Evolutionary conservation across 2,329 filamentous ascomycete species (phyloP), one percentile per base, ranked within the genome.

Genomic region (Cadophora gregata): DNA sequence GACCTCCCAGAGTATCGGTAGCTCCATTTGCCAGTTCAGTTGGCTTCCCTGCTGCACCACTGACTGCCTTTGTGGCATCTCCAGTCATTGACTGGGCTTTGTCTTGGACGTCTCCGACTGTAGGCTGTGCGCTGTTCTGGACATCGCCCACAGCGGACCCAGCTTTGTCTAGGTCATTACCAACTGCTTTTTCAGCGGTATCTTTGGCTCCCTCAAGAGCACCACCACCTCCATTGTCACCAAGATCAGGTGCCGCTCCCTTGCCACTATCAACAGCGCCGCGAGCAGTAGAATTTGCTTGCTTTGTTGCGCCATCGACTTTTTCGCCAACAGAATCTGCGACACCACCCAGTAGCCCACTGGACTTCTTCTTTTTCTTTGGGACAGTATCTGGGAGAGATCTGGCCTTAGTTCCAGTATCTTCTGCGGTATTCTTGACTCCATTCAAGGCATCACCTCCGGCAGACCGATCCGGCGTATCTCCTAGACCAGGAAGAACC

Each of bases 91-190:
- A 59, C 29, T 59, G 24, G 7, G 62, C 62, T 31, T 67, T 53
- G 12, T 50, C 27, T 38, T 47, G 21, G 16, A 58, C 55, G 31
- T 48, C 38, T 21, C 36, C 61, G 21, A 53, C 51, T 16, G 63
- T 60, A 53, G 50, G 47, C 10, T 64, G n/a, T 19, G 64, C 66
- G 59, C 63, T 53, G 19, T 67, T 66, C 51, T 59, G 55, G 16
- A 50, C 58, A 48, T 61, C 67, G 19, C 61, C 61, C n/a, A 42
- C 63, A 47, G 48, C 14, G 10, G 60, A 60, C n/a, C 58, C 14
- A 6, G 60, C 59, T 33, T 68, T 63, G 48, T 60, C 47, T 36
- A 29, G 55, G n/a, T 25, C 58, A 27, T 55, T 42, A 1, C 50
- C 63, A 42, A 36, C 59, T 5, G 62, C 62, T 31, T 59, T 59